Base-by-base conservation (phyloP, 257 asterid species). In the Petunia axillaris region DNA sequence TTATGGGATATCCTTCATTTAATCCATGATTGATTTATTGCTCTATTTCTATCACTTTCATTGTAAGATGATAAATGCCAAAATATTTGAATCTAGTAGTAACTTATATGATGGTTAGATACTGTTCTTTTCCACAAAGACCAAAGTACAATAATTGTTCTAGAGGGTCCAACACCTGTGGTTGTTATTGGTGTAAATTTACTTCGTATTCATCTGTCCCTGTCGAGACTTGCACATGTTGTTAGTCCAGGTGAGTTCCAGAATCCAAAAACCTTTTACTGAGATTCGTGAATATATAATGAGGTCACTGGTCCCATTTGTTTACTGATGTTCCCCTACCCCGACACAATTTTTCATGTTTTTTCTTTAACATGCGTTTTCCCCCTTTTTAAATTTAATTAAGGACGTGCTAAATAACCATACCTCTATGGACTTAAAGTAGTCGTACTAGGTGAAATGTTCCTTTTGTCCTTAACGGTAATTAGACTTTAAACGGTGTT, bases 201-300 rank as follows among this genome's bases (percentile, higher is more conserved):
- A 15, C 15, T 41, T 41, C 11, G 8, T n/a, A n/a, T 67, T 67
- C 76, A 46, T 70, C 59, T 4, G 77, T 70, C 77, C 8, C 59
- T 46, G 5, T 46, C 77, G 50, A 5, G 9, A 70, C 41, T 70
- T 70, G 43, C 41, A 70, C 77, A 70, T 70, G 16, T 70, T 70
- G 25, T 1, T 1, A 66, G 37, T 70, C 59, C 77, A 70, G 59
- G 77, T 48, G 43, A 70, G 39, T 25, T 16, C 25, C 59, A 46
- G 77, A 46, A 70, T 25, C 59, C 48, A 44, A 1, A 5, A 8
- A 25, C 25, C 66, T 46, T 70, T 44, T 9, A 46, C 76, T 70
- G 5, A 70, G 5, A 0, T 70, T 70, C 10, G 2, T 14, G 15
- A 62, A 64, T 13, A 3, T 13, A 4, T 64, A 60, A 7, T 25